These are phyloP conservation scores for Ceratocystis harringtonii DNA, from an alignment of 2,329 filamentous ascomycete species.

Conservation along the genomic window DNA sequence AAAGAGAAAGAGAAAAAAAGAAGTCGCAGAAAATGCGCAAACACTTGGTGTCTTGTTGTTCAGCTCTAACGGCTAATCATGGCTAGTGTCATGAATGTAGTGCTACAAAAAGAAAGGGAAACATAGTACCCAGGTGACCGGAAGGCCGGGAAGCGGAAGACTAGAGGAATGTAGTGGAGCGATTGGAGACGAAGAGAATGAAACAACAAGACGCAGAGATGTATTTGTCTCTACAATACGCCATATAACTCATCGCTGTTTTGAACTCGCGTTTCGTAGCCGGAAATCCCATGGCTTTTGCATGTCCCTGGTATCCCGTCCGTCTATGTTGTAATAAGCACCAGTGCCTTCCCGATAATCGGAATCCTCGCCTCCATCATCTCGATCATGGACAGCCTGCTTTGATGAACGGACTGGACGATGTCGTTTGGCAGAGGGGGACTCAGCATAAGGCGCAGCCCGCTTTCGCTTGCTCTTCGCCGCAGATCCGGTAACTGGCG, in stretches of 20 bases:
- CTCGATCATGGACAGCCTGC: neutral
- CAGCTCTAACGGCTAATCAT: neutral
- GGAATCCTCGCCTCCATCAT: neutral
- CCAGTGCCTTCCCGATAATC: neutral
- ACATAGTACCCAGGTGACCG: neutral
- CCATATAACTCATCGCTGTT: neutral
- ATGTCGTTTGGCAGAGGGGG: neutral
- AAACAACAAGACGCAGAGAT: neutral
- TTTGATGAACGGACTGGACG: neutral
- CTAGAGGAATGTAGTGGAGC: neutral
- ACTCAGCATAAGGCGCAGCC: neutral
- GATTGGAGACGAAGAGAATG: neutral
- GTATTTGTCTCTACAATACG: no score
- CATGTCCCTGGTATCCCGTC: neutral
- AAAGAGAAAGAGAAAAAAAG: neutral
- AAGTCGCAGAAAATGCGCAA: neutral
- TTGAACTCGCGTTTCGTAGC: neutral
- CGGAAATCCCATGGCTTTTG: neutral
- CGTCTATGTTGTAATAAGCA: neutral
- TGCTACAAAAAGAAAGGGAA: neutral
- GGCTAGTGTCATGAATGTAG: neutral
- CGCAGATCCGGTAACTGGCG: neutral
- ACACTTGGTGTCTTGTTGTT: neutral
- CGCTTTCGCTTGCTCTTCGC: neutral
- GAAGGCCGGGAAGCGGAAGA: neutral